phyloP scores from a whole-genome alignment of 2,329 filamentous ascomycete genomes.

The Hypocrella siamensis region DNA sequence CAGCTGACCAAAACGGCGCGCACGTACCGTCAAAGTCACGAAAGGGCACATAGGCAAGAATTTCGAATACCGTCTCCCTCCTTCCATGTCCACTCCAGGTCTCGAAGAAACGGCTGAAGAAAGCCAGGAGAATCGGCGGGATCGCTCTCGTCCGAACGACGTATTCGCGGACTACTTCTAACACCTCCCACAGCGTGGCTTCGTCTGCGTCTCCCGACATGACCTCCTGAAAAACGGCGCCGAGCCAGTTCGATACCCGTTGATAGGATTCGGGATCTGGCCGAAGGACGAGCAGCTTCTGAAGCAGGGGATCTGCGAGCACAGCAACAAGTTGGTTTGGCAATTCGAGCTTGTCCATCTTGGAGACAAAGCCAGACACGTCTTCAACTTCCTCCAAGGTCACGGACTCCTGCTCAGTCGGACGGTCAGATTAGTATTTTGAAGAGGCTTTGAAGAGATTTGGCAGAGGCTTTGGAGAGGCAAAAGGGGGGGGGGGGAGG shows the following conservation, averaged over 20 bases:
- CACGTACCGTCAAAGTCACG: constrained; percentile 36
- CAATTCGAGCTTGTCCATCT: constrained; percentile 62
- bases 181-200: constrained; percentile 33
- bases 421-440: no score
- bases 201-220: constrained; percentile 34
- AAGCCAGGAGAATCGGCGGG: constrained; percentile 30
- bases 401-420: constrained; percentile 46
- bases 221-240: constrained; percentile 38
- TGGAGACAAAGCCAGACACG: constrained; percentile 52
- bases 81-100: constrained; percentile 47
- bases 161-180: constrained; percentile 41
- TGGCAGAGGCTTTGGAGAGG: background rate
- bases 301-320: constrained; percentile 58
- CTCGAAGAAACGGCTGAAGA: constrained; percentile 35
- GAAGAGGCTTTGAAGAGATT: background rate
- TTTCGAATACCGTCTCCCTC: constrained; percentile 36
- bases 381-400: constrained; percentile 67
- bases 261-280: constrained; percentile 34
- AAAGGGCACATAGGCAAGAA: constrained; percentile 40
- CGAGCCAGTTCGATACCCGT: constrained; percentile 44
- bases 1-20: background rate
- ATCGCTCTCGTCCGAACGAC: constrained; percentile 37
- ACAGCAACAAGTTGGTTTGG: constrained; percentile 71
- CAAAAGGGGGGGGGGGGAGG: background rate
- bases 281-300: constrained; percentile 57